A percentile compares a stretch with the other conserved stretches of the same genome.
Conservation (phyloP, 768 basidiomycete genomes). For the Boletus edulis region DNA sequence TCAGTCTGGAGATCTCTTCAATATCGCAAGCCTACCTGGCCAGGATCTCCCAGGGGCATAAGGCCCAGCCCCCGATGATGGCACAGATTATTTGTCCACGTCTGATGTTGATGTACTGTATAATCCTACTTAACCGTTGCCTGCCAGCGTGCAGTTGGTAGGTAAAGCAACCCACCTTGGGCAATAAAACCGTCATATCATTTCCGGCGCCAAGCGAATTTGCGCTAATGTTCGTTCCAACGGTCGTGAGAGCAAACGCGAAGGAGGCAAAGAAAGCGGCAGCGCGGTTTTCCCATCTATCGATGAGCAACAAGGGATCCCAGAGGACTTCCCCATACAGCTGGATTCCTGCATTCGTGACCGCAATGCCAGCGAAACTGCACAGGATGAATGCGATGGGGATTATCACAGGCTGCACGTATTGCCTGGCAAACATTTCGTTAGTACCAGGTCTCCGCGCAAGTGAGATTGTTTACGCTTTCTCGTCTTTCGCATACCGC, state of each 20-base stretch:
- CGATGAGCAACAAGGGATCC: conserved; percentile 77
- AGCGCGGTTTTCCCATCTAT: conserved; percentile 81
- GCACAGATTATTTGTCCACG: conserved; percentile 81
- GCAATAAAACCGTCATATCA: conserved; percentile 74
- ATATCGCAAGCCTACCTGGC: conserved; percentile 29
- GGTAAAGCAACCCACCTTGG: conserved; percentile 49
- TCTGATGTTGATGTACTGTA: conserved; percentile 60
- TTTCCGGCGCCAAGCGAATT: conserved; percentile 74
- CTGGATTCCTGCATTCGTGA: conserved; percentile 70
- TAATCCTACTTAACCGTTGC: neutral
- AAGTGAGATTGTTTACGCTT: conserved; percentile 17
- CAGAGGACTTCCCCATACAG: conserved; percentile 43
- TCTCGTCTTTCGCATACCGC: conserved; percentile 70
- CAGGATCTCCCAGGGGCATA: conserved; percentile 86
- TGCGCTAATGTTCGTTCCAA: conserved; percentile 51
- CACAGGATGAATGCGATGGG: conserved; percentile 74
- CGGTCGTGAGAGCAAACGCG: conserved; percentile 48
- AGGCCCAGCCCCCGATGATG: conserved; percentile 76
- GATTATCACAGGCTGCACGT: conserved; percentile 71
- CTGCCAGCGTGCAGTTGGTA: neutral
- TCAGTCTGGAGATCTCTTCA: neutral
- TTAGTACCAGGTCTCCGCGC: conserved; percentile 1
- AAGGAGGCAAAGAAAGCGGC: conserved; percentile 83
- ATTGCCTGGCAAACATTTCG: conserved; percentile 47
- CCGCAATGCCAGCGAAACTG: conserved; percentile 78